Conservation (phyloP, 2,329 filamentous ascomycete species). For the Aspergillus hiratsukae region DNA sequence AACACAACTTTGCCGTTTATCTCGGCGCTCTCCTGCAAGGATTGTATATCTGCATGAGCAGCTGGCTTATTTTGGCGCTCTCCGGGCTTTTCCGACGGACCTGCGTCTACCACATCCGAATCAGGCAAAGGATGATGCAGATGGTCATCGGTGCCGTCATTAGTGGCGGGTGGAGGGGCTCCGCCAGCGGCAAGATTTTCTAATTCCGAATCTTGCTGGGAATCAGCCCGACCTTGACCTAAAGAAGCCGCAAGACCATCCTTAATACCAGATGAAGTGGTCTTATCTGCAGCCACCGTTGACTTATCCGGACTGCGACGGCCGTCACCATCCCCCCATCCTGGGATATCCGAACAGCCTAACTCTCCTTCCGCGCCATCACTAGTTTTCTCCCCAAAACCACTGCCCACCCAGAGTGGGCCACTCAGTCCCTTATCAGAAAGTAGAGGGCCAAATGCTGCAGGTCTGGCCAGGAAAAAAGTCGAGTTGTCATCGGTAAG, state of each 20-base stretch:
- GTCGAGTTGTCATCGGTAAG: conserved; percentile 97
- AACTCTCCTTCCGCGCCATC: conserved; percentile 70
- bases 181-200: conserved; percentile 16
- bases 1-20: conserved; percentile 91
- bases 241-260: conserved; percentile 17
- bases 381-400: conserved; percentile 68
- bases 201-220: conserved; percentile 17
- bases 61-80: conserved; percentile 31
- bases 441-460: conserved; percentile 82
- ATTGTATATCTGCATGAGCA: conserved; percentile 84
- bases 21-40: conserved; percentile 83
- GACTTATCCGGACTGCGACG: conserved; percentile 28
- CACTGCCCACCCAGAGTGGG: conserved; percentile 87
- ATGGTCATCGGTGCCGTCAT: conserved; percentile 83
- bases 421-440: conserved; percentile 75
- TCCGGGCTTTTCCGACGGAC: conserved; percentile 30
- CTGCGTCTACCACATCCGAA: conserved; percentile 35
- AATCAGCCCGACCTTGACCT: conserved; percentile 20
- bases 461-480: conserved; percentile 88
- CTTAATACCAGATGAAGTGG: conserved; percentile 15
- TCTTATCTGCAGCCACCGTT: conserved; percentile 17
- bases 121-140: conserved; percentile 58
- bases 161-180: conserved; percentile 29
- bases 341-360: conserved; percentile 90
- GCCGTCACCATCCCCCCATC: conserved; percentile 66